These are phyloP conservation scores for Colletotrichum melonis DNA, from an alignment of 2,329 filamentous ascomycete genomes.

Conservation along the genomic window DNA sequence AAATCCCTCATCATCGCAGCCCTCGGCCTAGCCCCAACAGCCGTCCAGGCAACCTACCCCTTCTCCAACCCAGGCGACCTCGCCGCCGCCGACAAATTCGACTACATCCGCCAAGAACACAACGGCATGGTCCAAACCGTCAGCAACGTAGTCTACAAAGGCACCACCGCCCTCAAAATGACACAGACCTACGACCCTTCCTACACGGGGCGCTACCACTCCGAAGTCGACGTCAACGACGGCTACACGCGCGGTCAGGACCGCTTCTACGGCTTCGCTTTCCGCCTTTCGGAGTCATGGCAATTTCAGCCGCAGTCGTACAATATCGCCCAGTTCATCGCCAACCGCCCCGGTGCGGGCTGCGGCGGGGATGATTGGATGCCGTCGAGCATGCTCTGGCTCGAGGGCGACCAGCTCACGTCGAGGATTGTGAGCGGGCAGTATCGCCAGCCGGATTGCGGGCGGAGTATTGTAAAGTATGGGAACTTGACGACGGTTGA, in stretches of 20 bases:
- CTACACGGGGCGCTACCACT: constrained; percentile 60
- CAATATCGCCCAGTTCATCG: constrained; percentile 64
- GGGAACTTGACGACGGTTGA: constrained; percentile 50
- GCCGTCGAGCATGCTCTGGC: constrained; percentile 61
- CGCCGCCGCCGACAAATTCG: constrained; percentile 49
- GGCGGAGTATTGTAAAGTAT: constrained; percentile 37
- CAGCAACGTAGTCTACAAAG: constrained; percentile 52
- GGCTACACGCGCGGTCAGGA: constrained; percentile 57
- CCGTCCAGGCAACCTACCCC: constrained; percentile 45
- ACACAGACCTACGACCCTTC: constrained; percentile 54
- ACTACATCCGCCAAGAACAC: constrained; percentile 51
- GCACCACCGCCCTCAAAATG: constrained; percentile 55
- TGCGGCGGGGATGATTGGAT: constrained; percentile 60
- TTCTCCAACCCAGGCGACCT: constrained; percentile 56
- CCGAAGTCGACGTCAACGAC: constrained; percentile 56
- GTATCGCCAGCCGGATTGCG: constrained; percentile 42
- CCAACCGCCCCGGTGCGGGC: constrained; percentile 54
- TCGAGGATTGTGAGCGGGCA: constrained; percentile 49
- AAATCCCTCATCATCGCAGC: constrained; percentile 20
- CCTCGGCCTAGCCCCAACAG: constrained; percentile 40
- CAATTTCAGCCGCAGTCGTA: constrained; percentile 56
- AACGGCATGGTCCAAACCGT: constrained; percentile 54
- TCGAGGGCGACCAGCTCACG: constrained; percentile 54
- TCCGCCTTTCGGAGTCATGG: constrained; percentile 60
- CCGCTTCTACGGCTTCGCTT: constrained; percentile 62